A percentile compares a stretch with the other conserved stretches of the same genome.
Conservation (phyloP, 345 rosid species). For the Excoecaria agallocha region DNA sequence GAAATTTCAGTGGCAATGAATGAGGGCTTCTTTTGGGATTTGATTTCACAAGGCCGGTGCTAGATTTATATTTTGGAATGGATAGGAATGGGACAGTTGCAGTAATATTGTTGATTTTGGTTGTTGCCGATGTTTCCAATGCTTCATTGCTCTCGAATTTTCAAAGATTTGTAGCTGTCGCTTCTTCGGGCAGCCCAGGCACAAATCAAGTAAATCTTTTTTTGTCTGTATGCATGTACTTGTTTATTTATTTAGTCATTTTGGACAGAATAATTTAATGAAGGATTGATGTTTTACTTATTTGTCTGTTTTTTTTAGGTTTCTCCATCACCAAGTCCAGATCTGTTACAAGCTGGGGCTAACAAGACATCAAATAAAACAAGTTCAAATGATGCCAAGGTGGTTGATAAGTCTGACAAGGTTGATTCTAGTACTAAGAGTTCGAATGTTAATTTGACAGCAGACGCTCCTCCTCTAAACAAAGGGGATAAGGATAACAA, state of each 20-base stretch:
- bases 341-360: conserved; percentile 18
- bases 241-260: background rate
- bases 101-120: conserved; percentile 39
- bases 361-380: conserved; percentile 12
- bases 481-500: conserved; percentile 18
- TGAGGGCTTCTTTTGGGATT: background rate
- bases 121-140: conserved; percentile 40
- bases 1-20: background rate
- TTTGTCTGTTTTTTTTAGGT: conserved; percentile 33
- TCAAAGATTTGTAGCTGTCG: conserved; percentile 35
- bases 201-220: conserved; percentile 35
- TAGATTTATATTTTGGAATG: conserved; percentile 11
- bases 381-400: conserved; percentile 23
- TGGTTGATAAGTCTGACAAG: conserved; percentile 22
- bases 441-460: conserved; percentile 9
- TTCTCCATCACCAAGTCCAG: conserved; percentile 39
- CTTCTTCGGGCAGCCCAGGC: conserved; percentile 23
- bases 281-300: conserved; percentile 7
- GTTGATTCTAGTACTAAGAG: conserved; percentile 24
- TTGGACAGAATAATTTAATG: conserved; percentile 6
- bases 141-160: conserved; percentile 28
- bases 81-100: conserved; percentile 13
- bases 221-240: background rate
- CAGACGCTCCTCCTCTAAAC: conserved; percentile 30
- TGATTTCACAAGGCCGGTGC: background rate